Evolutionary conservation across 768 basidiomycete genomes (phyloP), one percentile per base, ranked within the genome.

Genomic region (Phylloporus sp.): DNA sequence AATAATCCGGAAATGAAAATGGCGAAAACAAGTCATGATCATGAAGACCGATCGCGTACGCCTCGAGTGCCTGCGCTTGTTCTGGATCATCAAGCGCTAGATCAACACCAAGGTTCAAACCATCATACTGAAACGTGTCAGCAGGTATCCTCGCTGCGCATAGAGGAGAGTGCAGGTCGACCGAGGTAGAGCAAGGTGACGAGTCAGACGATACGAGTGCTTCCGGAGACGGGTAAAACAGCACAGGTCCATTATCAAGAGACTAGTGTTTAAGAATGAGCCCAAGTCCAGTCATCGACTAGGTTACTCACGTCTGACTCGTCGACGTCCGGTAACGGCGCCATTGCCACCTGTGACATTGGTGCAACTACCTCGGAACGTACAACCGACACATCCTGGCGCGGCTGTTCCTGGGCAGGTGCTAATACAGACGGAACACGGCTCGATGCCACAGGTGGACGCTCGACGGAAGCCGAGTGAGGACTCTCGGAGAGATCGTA

Each of bases 41-140:
- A 26, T 66, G 51, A n/a, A 64, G 48, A 21, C 63, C 65, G 10
- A 62, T 60, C 9, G 60, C 48, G 43, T 66, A 64, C 10, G 57
- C 62, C 33, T 66, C 60, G 27, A 64, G 60, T 17, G 57, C 63
- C 39, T 58, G 62, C 2, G 50, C 58, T 11, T 49, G 55, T n/a
- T 66, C 63, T 27, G 35, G 26, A 20, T 62, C 55, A 2, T 59
- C 64, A 10, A 47, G 53, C 1, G 42, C 35, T 14, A 20, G 29
- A 38, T 48, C 39, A 31, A 40, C 40, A 24, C 43, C 36, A 32
- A 45, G 47, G 9, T n/a, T n/a, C 11, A 42, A 28, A 31, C 47
- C 47, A 14, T 45, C 15, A 20, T 26, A 50, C 24, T 14, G 14
- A 38, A 45, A 48, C 9, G 14, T 11, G 22, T 53, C 54, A 8